Evolutionary conservation across 75 land plant genomes (phyloP).

Genomic region (Cryptomeria japonica): DNA sequence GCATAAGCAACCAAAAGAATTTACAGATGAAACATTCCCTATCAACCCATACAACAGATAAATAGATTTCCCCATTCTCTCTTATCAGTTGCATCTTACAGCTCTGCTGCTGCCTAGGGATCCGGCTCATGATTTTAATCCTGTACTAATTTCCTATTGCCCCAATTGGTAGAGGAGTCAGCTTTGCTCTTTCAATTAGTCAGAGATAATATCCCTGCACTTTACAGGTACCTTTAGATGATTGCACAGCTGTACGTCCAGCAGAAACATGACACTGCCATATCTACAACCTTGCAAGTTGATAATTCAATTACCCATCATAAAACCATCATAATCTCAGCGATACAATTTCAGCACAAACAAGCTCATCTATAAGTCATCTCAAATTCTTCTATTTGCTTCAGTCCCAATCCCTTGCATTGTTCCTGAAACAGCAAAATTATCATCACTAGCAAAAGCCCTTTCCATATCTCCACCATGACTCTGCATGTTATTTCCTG

Average conservation of each 20-base stretch:
- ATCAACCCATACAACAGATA: not conserved
- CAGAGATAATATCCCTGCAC: not conserved
- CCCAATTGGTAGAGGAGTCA: not conserved
- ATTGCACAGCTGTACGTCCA: not conserved
- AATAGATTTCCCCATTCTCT: not conserved
- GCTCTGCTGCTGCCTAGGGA: not conserved
- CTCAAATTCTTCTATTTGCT: not conserved
- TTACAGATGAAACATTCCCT: not conserved
- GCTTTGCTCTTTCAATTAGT: not conserved
- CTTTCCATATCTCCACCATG: not conserved
- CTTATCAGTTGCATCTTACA: not conserved
- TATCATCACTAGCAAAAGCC: constrained; percentile 8
- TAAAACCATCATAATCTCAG: not conserved
- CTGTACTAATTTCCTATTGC: not conserved
- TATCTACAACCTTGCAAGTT: not conserved
- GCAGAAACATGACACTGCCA: not conserved
- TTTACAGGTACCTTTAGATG: not conserved
- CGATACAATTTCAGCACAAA: not conserved
- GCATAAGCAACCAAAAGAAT: not conserved
- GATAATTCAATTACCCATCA: not conserved
- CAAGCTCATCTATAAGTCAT: not conserved
- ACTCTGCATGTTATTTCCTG: not conserved
- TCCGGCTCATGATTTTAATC: not conserved
- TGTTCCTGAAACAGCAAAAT: constrained; percentile 6
- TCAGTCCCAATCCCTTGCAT: not conserved